phyloP scores from a whole-genome alignment of 2,329 filamentous ascomycete genomes.

The Colletotrichum chrysophilum region DNA sequence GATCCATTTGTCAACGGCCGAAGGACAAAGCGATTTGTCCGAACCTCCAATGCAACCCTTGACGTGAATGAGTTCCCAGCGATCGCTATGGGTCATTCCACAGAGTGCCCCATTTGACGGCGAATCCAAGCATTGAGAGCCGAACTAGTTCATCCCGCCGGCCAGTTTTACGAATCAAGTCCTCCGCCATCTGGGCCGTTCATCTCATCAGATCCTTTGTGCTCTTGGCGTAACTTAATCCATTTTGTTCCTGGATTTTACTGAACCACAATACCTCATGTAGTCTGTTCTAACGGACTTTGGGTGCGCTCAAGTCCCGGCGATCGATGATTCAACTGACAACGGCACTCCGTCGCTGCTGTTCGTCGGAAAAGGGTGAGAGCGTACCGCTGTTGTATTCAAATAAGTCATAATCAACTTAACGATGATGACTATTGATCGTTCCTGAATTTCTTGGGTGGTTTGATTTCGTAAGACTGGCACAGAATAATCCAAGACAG shows the following conservation, averaged over 20 bases:
- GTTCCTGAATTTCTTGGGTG: no score
- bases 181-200: background rate
- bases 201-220: background rate
- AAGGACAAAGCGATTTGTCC: background rate
- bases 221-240: background rate
- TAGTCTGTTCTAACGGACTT: background rate
- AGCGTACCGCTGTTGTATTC: no score
- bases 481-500: background rate
- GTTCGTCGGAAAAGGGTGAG: background rate
- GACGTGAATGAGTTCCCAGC: fast-evolving
- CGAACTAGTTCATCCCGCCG: background rate
- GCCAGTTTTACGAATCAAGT: background rate
- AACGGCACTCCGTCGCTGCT: background rate
- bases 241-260: background rate
- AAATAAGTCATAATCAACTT: no score
- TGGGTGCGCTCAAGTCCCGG: background rate
- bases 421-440: no score
- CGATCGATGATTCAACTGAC: background rate
- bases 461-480: background rate
- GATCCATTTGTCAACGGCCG: background rate
- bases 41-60: background rate
- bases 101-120: background rate
- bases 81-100: background rate
- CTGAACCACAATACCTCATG: background rate
- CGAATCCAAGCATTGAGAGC: background rate